Evolutionary conservation across 306 rosid species (phyloP).

Genomic region (Vigna reflexopilosa): DNA sequence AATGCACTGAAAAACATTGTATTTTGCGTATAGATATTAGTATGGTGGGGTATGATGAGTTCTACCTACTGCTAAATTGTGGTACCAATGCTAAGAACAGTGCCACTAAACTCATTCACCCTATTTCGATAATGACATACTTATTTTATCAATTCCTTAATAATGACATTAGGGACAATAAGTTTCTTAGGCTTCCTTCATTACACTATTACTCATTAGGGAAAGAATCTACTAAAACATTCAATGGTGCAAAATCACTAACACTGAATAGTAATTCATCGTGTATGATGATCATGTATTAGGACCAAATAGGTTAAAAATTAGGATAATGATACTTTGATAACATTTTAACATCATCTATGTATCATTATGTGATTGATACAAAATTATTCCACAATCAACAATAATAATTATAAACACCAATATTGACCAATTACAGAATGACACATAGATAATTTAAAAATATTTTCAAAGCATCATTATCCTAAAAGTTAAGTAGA

Average conservation of each 20-base stretch:
- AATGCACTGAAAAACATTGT: conserved; percentile 30
- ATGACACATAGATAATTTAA: too few species aligned
- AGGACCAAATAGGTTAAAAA: too few species aligned
- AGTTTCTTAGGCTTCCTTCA: conserved; percentile 17
- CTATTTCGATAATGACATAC: conserved; percentile 39
- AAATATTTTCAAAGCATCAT: too few species aligned
- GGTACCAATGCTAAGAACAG: conserved; percentile 35
- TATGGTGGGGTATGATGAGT: conserved; percentile 42
- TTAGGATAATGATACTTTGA: too few species aligned
- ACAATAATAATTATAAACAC: too few species aligned
- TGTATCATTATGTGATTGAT: too few species aligned
- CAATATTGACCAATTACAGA: too few species aligned
- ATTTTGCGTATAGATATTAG: conserved; percentile 32
- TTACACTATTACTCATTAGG: not conserved
- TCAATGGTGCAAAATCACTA: not conserved
- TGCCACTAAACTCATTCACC: conserved; percentile 45
- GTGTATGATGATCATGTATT: not conserved
- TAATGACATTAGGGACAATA: conserved; percentile 31
- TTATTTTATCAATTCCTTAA: conserved; percentile 35
- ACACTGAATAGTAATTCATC: not conserved
- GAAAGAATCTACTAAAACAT: not conserved
- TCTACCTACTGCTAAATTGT: conserved; percentile 47
- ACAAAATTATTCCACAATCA: too few species aligned
- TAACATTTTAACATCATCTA: too few species aligned
- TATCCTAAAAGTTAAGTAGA: too few species aligned